phyloP scores from a whole-genome alignment of 441 rosid species.

The Mallotus japonicus region DNA sequence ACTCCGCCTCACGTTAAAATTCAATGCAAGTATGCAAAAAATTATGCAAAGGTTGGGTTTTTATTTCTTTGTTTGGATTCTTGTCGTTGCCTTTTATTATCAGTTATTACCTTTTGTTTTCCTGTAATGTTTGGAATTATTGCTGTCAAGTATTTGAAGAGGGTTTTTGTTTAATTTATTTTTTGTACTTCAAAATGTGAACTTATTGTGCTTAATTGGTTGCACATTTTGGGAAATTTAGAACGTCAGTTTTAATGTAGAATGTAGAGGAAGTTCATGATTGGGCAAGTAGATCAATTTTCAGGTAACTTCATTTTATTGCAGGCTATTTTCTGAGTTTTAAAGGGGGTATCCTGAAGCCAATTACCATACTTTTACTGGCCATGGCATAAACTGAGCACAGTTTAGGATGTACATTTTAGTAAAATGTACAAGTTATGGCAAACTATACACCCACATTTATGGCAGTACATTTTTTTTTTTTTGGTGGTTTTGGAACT shows the following conservation, averaged over 20 bases:
- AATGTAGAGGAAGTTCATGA: neutral
- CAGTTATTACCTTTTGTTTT: neutral
- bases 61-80: neutral
- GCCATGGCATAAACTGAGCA: too few species aligned
- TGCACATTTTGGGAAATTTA: neutral
- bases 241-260: neutral
- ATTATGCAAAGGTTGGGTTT: slow-evolving; percentile 17
- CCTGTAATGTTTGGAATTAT: neutral
- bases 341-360: too few species aligned
- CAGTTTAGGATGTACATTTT: neutral
- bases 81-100: neutral
- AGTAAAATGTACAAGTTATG: neutral
- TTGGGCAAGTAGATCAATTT: too few species aligned
- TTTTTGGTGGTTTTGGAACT: too few species aligned
- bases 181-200: neutral
- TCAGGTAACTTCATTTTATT: too few species aligned
- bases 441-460: neutral
- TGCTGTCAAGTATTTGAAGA: neutral
- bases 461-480: neutral
- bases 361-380: too few species aligned
- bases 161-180: neutral
- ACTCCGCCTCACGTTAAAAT: neutral
- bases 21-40: slow-evolving; percentile 13
- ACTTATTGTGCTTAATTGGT: neutral
- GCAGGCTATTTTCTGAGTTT: too few species aligned